Evolutionary conservation across 306 rosid species (phyloP).

Genomic region (Inga oerstediana): DNA sequence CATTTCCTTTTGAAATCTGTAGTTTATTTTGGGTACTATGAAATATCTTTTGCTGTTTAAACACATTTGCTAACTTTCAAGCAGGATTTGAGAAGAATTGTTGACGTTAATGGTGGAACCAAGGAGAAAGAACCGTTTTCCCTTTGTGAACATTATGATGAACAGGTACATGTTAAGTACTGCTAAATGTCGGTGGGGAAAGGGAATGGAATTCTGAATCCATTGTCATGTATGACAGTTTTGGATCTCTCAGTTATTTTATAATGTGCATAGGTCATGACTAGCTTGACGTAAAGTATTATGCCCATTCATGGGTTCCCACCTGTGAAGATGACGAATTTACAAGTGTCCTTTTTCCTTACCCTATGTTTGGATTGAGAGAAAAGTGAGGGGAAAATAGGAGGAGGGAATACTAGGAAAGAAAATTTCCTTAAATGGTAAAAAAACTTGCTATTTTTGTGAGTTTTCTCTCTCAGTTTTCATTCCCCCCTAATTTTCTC

Average conservation of each 20-base stretch:
- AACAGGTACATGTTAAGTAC: slow-evolving; percentile 60
- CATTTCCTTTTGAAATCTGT: slow-evolving; percentile 27
- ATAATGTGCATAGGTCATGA: background rate
- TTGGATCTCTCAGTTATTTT: slow-evolving; percentile 22
- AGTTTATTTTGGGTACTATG: slow-evolving; percentile 21
- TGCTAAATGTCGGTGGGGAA: slow-evolving; percentile 4
- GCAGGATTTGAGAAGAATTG: slow-evolving; percentile 84
- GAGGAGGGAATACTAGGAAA: too few relatives aligned
- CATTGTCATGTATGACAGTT: slow-evolving; percentile 22
- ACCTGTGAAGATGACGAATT: background rate
- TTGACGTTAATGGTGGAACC: slow-evolving; percentile 59
- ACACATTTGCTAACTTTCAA: slow-evolving; percentile 24
- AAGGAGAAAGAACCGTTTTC: slow-evolving; percentile 84
- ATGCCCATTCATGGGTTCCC: background rate
- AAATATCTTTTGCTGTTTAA: slow-evolving; percentile 12
- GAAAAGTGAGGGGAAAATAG: too few relatives aligned
- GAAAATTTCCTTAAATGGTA: too few relatives aligned
- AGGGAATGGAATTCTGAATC: slow-evolving; percentile 20
- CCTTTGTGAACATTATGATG: slow-evolving; percentile 57
- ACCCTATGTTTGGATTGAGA: too few relatives aligned
- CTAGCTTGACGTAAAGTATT: background rate
- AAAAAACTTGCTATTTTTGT: too few relatives aligned
- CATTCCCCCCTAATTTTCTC: too few relatives aligned
- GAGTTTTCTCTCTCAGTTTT: too few relatives aligned
- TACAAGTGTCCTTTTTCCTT: background rate